Evolutionary conservation across 768 basidiomycete genomes (phyloP).

Genomic region (Russula griseocarnosa): DNA sequence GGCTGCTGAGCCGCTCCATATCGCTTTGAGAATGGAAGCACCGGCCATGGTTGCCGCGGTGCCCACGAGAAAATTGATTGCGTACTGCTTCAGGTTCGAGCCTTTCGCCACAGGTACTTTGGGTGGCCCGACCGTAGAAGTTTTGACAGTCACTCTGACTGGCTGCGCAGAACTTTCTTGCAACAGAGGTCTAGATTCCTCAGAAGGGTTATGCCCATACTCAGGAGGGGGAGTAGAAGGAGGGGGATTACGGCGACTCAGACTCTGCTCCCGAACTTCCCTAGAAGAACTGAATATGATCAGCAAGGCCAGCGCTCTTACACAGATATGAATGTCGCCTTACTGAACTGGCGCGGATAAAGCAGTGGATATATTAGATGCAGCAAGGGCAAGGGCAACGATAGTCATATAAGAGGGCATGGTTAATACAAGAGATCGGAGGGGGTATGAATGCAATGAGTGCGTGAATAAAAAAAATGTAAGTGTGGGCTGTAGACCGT

Average conservation of each 20-base stretch:
- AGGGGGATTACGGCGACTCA: background rate
- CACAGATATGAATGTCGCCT: background rate
- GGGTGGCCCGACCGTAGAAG: too few relatives aligned
- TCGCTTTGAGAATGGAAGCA: too few relatives aligned
- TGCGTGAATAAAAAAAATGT: background rate
- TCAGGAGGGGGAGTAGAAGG: too few relatives aligned
- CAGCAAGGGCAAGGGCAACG: slow-evolving; percentile 6
- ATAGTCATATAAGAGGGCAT: slow-evolving; percentile 8
- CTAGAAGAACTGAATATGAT: background rate
- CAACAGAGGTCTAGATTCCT: too few relatives aligned
- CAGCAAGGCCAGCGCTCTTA: background rate
- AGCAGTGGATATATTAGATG: background rate
- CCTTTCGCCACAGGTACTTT: too few relatives aligned
- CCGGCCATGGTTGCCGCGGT: too few relatives aligned
- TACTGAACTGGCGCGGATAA: background rate
- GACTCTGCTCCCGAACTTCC: background rate
- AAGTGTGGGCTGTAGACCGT: slow-evolving; percentile 1
- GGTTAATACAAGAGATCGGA: background rate
- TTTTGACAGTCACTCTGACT: too few relatives aligned
- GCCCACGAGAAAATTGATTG: too few relatives aligned
- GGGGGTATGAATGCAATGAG: background rate
- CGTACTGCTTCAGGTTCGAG: too few relatives aligned
- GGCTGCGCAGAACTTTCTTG: too few relatives aligned
- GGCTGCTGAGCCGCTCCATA: too few relatives aligned
- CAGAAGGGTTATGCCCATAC: too few relatives aligned